These are phyloP conservation scores for Aspergillus haitiensis DNA, from an alignment of 495 filamentous ascomycete genomes.

Conservation along the genomic window DNA sequence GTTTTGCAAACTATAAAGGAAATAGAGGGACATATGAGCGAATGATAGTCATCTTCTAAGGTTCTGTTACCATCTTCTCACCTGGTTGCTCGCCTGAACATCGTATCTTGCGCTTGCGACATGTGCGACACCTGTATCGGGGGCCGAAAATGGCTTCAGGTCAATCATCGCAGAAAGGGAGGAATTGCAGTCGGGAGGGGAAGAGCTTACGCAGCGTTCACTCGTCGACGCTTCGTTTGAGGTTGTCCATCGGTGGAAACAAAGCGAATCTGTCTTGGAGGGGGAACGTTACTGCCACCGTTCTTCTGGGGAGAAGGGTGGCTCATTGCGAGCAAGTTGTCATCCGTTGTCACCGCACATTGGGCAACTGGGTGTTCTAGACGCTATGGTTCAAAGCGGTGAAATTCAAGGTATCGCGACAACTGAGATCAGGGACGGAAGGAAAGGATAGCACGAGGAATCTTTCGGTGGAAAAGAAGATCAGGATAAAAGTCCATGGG, in stretches of 20 bases:
- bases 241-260: constrained; percentile 80
- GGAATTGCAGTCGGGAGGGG: constrained; percentile 16
- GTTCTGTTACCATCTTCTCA: constrained; percentile 20
- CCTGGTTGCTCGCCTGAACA: constrained; percentile 75
- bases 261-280: constrained; percentile 64
- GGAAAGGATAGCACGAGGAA: constrained; percentile 17
- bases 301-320: constrained; percentile 47
- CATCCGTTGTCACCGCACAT: constrained; percentile 46
- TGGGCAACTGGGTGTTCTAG: constrained; percentile 27
- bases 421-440: constrained; percentile 14
- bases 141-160: background rate
- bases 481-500: constrained; percentile 28
- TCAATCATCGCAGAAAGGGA: constrained; percentile 15
- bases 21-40: constrained; percentile 2
- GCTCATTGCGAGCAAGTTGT: constrained; percentile 49
- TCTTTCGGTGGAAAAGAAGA: constrained; percentile 21
- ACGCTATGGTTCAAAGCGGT: constrained; percentile 9
- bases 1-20: constrained; percentile 60
- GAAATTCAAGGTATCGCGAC: constrained; percentile 17
- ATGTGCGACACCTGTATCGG: constrained; percentile 65
- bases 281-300: constrained; percentile 37
- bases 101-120: constrained; percentile 79
- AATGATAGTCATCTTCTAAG: background rate
- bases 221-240: constrained; percentile 75
- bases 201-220: constrained; percentile 70